Base-by-base conservation (phyloP, 1,284 basidiomycete genomes). In the Amylostereum areolatum region DNA sequence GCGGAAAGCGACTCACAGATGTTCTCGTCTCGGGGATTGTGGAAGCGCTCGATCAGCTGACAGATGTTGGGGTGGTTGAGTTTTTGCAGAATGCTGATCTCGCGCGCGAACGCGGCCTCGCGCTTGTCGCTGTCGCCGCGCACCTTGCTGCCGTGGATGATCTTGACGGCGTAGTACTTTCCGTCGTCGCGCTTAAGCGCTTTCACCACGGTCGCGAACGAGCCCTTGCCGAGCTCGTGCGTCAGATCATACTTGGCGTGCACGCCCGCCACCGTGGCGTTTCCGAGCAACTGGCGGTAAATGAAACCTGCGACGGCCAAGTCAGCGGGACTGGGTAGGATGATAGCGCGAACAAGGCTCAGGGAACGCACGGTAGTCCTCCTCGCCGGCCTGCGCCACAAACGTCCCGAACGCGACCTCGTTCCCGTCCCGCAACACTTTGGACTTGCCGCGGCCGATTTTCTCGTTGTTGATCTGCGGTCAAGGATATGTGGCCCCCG, bases 1-100 rank as follows among this genome's bases (percentile, higher is more conserved):
- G 18, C 18, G 18, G 18, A 18, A 18, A 24, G 12, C 45, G 9
- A 65, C 77, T 53, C 54, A 86, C 85, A 87, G 55, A 95, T 85
- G 52, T 80, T 73, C 35, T 73, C 76, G 4, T 78, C 75, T 50
- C 83, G 80, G 40, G 83, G 77, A 48, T 78, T 71, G 47, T 75
- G 72, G 59, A 88, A 95, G 18, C 82, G 82, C 56, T 95, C 89
- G 52, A 88, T 81, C 30, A 93, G 74, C 48, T 80, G 74, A 57
- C 90, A 92, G 43, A 96, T 89, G 59, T 93, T 89, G 4, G 78
- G 80, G 59, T 96, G 92, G 48, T 83, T 70, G 36, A 96, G 70
- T 11, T 69, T 68, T 58, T 85, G 77, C 62, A 93, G 78, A 55
- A 96, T 93, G 27, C 72, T 74, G 47, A 95, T 88, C 66, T 96